Evolutionary conservation across 1,284 basidiomycete genomes (phyloP), one percentile per base, ranked within the genome.

Genomic region (Fomes fomentarius): DNA sequence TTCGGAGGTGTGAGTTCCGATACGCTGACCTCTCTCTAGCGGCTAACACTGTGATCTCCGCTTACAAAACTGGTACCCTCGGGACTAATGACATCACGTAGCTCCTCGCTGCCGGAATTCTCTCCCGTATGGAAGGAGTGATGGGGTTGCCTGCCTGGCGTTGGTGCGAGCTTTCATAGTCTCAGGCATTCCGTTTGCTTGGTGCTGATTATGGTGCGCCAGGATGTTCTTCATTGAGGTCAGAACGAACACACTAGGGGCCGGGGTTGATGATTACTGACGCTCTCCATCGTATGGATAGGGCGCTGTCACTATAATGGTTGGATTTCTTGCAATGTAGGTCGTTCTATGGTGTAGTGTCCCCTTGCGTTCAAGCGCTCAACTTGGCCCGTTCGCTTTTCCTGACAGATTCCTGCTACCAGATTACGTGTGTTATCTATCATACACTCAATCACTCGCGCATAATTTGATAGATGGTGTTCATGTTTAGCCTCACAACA

Each of bases 81-180:
- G 12, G 6, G 28, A n/a, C n/a, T 10, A 19, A 17, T 12, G 21
- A n/a, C 10, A 10, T 24, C 6, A 5, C 19, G 8, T 56, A 87
- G 81, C 69, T 87, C 24, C 82, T 86, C 67, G 85, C 87, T 9
- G 87, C 85, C 15, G 87, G 86, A 2, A 87, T 92, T 48, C 75
- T 92, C 19, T 74, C 77, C 8, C 77, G 76, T 37, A 87, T 91
- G 87, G 81, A 91, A 54, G 86, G 85, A 2, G 76, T 75, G 51
- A 71, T 78, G 24, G 88, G 89, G 0, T 84, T 89, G 39, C 71
- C 82, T 17, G 88, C 85, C 4, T 92, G 89, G 90, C 73, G 83
- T 70, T 89, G 85, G 85, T 83, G 52, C 41, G 74, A 63, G 28
- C n/a, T 15, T 43, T 12, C 6, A 24, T 9, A 6, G 11, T 40